phyloP scores from a whole-genome alignment of 371 early-diverging fungal species.

The Mortierella sp. region DNA sequence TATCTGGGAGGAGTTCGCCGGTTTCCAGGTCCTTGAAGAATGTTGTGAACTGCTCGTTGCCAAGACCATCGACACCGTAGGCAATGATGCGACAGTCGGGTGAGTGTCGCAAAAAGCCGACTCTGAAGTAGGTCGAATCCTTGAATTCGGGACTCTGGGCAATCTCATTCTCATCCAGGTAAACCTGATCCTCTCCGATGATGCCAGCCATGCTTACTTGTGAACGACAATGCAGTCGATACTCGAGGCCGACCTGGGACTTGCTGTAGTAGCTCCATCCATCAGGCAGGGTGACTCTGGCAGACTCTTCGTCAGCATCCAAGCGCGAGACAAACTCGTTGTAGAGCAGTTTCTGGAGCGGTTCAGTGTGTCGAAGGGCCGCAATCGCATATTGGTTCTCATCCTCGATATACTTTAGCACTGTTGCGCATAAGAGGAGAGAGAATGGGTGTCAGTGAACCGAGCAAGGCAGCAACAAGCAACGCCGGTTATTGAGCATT shows the following conservation, averaged over 20 bases:
- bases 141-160: conserved; percentile 53
- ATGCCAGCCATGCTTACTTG: conserved; percentile 25
- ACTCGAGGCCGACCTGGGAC: conserved; percentile 68
- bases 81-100: conserved; percentile 64
- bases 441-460: background rate
- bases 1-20: conserved; percentile 57
- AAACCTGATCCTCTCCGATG: conserved; percentile 57
- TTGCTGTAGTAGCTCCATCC: conserved; percentile 68
- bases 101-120: conserved; percentile 68
- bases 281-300: conserved; percentile 63
- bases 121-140: conserved; percentile 64
- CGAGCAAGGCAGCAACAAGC: background rate
- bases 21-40: conserved; percentile 66
- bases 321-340: conserved; percentile 71
- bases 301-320: conserved; percentile 68
- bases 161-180: conserved; percentile 70
- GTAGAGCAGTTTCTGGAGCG: conserved; percentile 67
- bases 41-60: conserved; percentile 68
- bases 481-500: background rate
- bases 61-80: conserved; percentile 67
- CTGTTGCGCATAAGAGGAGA: conserved; percentile 23
- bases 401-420: conserved; percentile 65
- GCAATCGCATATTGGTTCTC: conserved; percentile 64
- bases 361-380: conserved; percentile 61
- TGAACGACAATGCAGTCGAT: conserved; percentile 65